phyloP scores from a whole-genome alignment of 1,284 basidiomycete species.

The Trichosporon sp. region DNA sequence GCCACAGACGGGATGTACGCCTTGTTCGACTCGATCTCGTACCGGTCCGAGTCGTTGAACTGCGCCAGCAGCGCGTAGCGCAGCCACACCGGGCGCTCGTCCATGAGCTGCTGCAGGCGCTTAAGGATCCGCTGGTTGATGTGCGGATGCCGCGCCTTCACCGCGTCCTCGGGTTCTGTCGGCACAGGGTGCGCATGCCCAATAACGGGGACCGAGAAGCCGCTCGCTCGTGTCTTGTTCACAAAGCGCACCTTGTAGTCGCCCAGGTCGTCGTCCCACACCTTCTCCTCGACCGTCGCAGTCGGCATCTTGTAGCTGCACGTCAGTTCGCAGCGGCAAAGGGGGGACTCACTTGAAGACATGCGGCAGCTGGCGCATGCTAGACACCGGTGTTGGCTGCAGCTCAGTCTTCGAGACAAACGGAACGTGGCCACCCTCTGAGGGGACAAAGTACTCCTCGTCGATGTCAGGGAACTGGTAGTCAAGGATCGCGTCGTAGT shows the following conservation, averaged over 20 bases:
- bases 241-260: conserved; percentile 30
- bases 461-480: conserved; percentile 65
- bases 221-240: conserved; percentile 30
- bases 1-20: conserved; percentile 52
- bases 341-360: conserved; percentile 24
- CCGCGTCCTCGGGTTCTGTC: conserved; percentile 57
- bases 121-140: conserved; percentile 59
- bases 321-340: neutral
- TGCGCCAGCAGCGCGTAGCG: conserved; percentile 77
- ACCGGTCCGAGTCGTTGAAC: conserved; percentile 57
- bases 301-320: conserved; percentile 26
- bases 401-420: conserved; percentile 35
- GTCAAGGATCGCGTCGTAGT: conserved; percentile 67
- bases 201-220: conserved; percentile 25
- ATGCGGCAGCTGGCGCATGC: conserved; percentile 29
- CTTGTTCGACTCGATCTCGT: conserved; percentile 41
- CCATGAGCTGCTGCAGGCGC: conserved; percentile 41
- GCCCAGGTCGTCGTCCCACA: conserved; percentile 33
- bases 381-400: conserved; percentile 39
- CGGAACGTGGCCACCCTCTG: conserved; percentile 21
- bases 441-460: conserved; percentile 55
- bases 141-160: conserved; percentile 48
- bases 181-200: conserved; percentile 54
- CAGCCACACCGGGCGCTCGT: conserved; percentile 81
- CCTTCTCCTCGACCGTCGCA: conserved; percentile 27